These are phyloP conservation scores for Nannochloropsis gaditana DNA, from an alignment of 108 stramenopile species.

Conservation along the genomic window DNA sequence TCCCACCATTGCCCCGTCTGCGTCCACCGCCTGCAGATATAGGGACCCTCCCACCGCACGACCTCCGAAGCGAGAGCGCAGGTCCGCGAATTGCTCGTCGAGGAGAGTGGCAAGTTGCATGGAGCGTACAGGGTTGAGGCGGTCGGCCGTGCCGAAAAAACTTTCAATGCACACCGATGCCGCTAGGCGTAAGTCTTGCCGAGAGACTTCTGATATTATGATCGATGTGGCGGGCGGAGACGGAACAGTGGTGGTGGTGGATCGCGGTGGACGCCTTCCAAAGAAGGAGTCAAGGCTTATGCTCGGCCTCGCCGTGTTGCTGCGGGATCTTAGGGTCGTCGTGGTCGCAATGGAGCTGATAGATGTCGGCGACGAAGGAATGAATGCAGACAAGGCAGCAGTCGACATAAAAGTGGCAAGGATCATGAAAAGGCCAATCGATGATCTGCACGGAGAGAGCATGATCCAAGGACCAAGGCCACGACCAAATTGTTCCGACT, in stretches of 20 bases:
- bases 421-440: too few relatives aligned
- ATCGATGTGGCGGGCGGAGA: background rate
- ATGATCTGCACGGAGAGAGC: too few relatives aligned
- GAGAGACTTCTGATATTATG: background rate
- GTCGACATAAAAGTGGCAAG: too few relatives aligned
- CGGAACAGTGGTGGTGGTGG: background rate
- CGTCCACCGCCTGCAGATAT: constrained; percentile 16
- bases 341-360: background rate
- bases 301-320: background rate
- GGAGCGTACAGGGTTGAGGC: constrained; percentile 10
- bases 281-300: background rate
- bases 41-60: constrained; percentile 4
- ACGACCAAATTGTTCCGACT: too few relatives aligned
- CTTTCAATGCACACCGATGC: constrained; percentile 7
- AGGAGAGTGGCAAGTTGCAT: background rate
- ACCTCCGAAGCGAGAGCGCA: constrained; percentile 15
- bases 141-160: constrained; percentile 8
- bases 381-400: background rate
- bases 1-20: background rate
- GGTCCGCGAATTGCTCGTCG: background rate
- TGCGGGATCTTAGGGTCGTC: background rate
- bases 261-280: background rate
- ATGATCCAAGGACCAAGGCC: too few relatives aligned
- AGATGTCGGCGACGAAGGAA: background rate
- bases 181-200: background rate